These are phyloP conservation scores for Mycena epipterygia DNA, from an alignment of 768 basidiomycete species.

Conservation along the genomic window DNA sequence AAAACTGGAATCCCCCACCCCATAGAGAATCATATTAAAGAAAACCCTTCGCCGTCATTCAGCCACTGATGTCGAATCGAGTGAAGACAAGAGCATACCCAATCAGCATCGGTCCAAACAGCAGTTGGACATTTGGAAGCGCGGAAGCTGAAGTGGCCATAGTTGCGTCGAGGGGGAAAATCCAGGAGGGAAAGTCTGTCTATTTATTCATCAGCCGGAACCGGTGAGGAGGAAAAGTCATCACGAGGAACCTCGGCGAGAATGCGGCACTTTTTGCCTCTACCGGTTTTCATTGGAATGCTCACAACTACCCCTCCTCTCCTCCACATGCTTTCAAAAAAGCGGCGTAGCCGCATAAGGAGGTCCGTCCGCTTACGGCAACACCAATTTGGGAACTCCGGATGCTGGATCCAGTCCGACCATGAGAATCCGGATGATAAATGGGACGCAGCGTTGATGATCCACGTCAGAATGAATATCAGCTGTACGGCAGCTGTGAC, in stretches of 20 bases:
- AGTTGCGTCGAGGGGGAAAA: not conserved
- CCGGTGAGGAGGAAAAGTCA: not conserved
- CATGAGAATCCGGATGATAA: too few species aligned
- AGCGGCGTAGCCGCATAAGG: conserved; percentile 8
- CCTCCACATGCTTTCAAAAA: conserved; percentile 8
- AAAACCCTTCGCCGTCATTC: conserved; percentile 37
- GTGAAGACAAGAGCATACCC: too few species aligned
- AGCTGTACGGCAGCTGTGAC: not conserved
- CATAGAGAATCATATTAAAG: conserved; percentile 61
- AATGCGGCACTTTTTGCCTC: not conserved
- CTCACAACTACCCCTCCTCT: not conserved
- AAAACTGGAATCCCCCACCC: conserved; percentile 45
- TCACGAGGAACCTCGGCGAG: not conserved
- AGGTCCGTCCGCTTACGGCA: too few species aligned
- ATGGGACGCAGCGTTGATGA: not conserved
- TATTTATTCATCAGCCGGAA: not conserved
- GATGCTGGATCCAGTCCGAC: not conserved
- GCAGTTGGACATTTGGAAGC: conserved; percentile 46
- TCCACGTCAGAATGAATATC: not conserved
- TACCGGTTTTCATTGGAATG: not conserved
- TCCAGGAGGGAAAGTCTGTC: not conserved
- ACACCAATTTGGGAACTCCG: not conserved
- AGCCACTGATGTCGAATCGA: conserved; percentile 1
- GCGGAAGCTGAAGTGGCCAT: conserved; percentile 23
- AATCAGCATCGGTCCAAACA: conserved; percentile 37